These are phyloP conservation scores for Talaromyces sp. DNA, from an alignment of 2,329 filamentous ascomycete genomes.

Conservation along the genomic window DNA sequence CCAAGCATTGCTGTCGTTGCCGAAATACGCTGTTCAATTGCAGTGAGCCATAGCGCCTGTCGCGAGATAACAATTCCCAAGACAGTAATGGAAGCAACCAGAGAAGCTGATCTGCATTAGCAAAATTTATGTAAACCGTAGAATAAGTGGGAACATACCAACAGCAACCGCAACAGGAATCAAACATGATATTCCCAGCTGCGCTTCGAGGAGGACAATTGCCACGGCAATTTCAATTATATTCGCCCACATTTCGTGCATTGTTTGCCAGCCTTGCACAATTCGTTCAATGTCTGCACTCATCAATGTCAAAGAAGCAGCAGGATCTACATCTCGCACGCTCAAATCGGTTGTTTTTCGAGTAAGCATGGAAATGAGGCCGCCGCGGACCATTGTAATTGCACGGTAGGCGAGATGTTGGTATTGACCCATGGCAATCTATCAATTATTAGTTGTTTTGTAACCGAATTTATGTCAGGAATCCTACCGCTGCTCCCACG, in stretches of 20 bases:
- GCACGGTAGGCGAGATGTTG: slow-evolving; percentile 39
- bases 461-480: neutral
- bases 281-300: slow-evolving; percentile 44
- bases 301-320: slow-evolving; percentile 40
- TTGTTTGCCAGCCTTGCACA: slow-evolving; percentile 32
- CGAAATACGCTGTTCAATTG: slow-evolving; percentile 46
- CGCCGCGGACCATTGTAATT: slow-evolving; percentile 40
- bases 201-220: slow-evolving; percentile 36
- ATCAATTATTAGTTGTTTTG: neutral
- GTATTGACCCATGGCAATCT: slow-evolving; percentile 37
- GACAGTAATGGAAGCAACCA: slow-evolving; percentile 28
- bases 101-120: slow-evolving; percentile 21
- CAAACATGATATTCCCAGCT: slow-evolving; percentile 40
- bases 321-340: slow-evolving; percentile 28
- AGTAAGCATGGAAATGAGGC: slow-evolving; percentile 47
- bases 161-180: slow-evolving; percentile 31
- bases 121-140: neutral
- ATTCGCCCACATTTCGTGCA: slow-evolving; percentile 44
- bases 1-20: slow-evolving; percentile 44
- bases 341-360: slow-evolving; percentile 33
- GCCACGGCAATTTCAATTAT: slow-evolving; percentile 41
- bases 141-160: slow-evolving; percentile 20
- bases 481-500: slow-evolving; percentile 33
- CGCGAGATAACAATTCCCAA: slow-evolving; percentile 32
- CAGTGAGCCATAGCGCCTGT: slow-evolving; percentile 46